Evolutionary conservation across 805 yeast species (phyloP), one percentile per base, ranked within the genome.

Genomic region (Hermanozyma aechmeae): DNA sequence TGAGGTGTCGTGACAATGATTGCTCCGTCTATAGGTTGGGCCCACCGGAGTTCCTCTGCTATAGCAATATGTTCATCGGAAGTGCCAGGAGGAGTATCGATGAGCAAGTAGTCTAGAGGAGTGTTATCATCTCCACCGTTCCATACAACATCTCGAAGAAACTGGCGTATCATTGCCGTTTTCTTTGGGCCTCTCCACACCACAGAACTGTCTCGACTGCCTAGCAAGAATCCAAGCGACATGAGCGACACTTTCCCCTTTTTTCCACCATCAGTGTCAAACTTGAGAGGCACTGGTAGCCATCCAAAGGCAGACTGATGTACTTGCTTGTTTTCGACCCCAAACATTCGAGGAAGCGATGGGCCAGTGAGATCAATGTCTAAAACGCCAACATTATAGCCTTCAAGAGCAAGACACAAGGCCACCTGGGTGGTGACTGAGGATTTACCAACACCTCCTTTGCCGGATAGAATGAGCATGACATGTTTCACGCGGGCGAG

Each of bases 161-260:
- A 89, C 57, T 92, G 99, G 37, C 87, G 71, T 21, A 92, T 82
- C 97, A 92, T 92, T 10, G 96, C 96, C 0, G 96, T 87, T 50
- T 93, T 92, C 56, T 89, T 86, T 3, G 99, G 98, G 0, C 99
- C 99, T 48, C 97, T 67, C 99, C 99, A 92, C 7, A 92, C 96
- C 12, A 92, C 92, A 15, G 93, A 76, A 45, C 80, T 83, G 16
- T 93, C 94, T 37, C 97, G 57, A 46, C 84, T 79, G 15, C 79
- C 77, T 5, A 92, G 56, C 29, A 92, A 55, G 49, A 92, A 92
- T 5, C 97, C 99, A 10, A 92, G 53, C 3, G 95, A 83, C 80
- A 89, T 85, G 25, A 87, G 68, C 16, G 73, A 67, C 9, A 89
- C 55, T 28, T 29, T 46, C 4, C 46, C 72, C 46, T 33, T 67